These are phyloP conservation scores for Amoebophrya sp. DNA, from an alignment of 169 alveolate species.

Conservation along the genomic window DNA sequence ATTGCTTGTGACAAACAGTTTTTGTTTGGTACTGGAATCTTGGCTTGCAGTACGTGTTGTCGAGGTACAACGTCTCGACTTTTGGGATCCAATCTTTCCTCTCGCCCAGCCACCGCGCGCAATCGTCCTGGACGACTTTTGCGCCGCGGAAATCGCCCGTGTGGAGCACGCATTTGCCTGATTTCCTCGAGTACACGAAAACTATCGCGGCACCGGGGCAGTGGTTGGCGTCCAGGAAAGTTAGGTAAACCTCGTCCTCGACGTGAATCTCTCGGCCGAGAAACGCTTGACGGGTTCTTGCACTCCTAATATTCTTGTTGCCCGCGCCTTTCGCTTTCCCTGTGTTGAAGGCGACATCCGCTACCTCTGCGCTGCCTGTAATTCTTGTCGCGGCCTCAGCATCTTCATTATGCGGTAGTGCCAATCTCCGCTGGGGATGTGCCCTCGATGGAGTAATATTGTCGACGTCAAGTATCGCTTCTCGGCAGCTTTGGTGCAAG, in stretches of 20 bases:
- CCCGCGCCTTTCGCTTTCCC: too few relatives aligned
- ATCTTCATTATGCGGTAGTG: too few relatives aligned
- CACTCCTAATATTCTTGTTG: too few relatives aligned
- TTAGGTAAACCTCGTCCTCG: neutral
- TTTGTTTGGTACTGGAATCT: neutral
- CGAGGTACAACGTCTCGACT: neutral
- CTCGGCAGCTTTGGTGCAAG: neutral
- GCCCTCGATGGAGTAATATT: too few relatives aligned
- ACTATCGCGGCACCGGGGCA: neutral
- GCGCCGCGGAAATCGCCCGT: neutral
- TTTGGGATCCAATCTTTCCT: neutral
- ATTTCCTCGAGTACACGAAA: neutral
- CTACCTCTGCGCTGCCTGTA: too few relatives aligned
- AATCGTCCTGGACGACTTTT: neutral
- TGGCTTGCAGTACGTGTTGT: neutral
- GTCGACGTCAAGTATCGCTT: too few relatives aligned
- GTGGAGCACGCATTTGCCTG: neutral
- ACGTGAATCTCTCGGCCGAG: too few relatives aligned
- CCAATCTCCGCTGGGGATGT: too few relatives aligned
- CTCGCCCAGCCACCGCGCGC: neutral
- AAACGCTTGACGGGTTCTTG: too few relatives aligned
- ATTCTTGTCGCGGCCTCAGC: too few relatives aligned
- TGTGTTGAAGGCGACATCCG: too few relatives aligned
- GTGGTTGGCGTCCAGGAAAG: neutral
- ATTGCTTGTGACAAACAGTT: neutral